Evolutionary conservation across 768 basidiomycete species (phyloP), one percentile per base, ranked within the genome.

Genomic region (Mycena kentingensis): DNA sequence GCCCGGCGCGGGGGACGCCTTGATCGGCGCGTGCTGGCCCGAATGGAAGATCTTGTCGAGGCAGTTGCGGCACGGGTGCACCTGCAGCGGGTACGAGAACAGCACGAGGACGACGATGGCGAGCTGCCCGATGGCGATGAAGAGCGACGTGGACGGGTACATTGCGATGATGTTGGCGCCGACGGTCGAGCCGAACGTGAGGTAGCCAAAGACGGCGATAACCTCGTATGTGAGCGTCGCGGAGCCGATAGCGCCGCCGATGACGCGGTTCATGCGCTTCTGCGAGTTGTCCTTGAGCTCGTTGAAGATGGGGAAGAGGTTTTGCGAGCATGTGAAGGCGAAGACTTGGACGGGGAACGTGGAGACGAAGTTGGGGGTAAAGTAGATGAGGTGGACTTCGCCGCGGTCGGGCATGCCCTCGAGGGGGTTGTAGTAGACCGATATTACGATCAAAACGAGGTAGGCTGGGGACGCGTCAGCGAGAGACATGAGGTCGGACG

Each of bases 331-430:
- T 2, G 93, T 96, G 67, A 87, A 93, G 4, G 90, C 89, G 70
- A 94, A 94, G 15, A 95, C 87, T 67, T 93, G 95, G 24, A 98
- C 90, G 1, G 96, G 96, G 72, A 97, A 90, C 1, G 84, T 93
- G 13, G 88, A 80, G 15, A 95, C 71, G 63, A 94, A 93, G 54
- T 72, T 77, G 4, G 93, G 82, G 0, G 87, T 86, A 58, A 96
- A 84, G 61, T 84, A 82, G 58, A 93, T 77, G 29, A 86, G 70
- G 54, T 79, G 78, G 13, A 95, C 72, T 53, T 92, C 84, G 13
- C 92, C 91, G 6, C 71, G 76, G 1, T 76, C 69, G 28, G 78
- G 74, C 63, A 84, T 84, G 18, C 81, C 86, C 55, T 86, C 70
- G 27, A 88, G 64, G 1, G 90, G 90, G 69, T 78, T 78, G 64